Evolutionary conservation across 305 asterid genomes (phyloP).

Genomic region (Fraxinus xanthoxyloides): DNA sequence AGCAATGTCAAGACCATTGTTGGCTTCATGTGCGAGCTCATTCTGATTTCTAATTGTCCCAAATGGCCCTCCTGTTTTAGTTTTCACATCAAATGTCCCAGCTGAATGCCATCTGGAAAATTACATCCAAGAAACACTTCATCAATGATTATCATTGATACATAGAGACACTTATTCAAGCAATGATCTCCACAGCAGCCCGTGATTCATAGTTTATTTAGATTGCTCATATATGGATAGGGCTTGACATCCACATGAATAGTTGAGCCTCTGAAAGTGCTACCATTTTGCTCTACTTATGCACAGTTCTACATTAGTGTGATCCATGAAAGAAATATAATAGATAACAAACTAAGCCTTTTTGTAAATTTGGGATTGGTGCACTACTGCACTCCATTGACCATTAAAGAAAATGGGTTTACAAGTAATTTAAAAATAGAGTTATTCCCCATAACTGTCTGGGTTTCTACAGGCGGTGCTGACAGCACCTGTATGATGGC

Average conservation of each 20-base stretch:
- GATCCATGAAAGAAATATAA: too few relatives aligned
- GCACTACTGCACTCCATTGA: too few relatives aligned
- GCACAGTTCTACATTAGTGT: too few relatives aligned
- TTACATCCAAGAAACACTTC: not conserved
- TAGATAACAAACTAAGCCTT: too few relatives aligned
- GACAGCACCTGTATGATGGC: too few relatives aligned
- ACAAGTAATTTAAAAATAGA: too few relatives aligned
- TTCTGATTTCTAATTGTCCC: conserved; percentile 56
- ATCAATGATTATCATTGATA: not conserved
- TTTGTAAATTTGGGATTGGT: too few relatives aligned
- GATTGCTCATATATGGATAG: not conserved
- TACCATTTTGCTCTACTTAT: too few relatives aligned
- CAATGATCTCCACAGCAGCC: not conserved
- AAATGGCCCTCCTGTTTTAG: conserved; percentile 79
- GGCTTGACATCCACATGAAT: not conserved
- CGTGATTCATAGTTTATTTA: not conserved
- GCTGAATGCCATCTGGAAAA: conserved; percentile 75
- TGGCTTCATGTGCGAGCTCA: conserved; percentile 73
- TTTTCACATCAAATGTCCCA: conserved; percentile 64
- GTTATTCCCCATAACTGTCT: too few relatives aligned
- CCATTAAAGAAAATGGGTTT: too few relatives aligned
- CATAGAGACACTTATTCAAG: not conserved
- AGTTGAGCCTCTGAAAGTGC: too few relatives aligned
- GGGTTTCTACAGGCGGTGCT: too few relatives aligned
- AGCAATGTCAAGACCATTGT: conserved; percentile 77